Conservation (phyloP, 352 stramenopile genomes). For the Pythium phragmiticola region DNA sequence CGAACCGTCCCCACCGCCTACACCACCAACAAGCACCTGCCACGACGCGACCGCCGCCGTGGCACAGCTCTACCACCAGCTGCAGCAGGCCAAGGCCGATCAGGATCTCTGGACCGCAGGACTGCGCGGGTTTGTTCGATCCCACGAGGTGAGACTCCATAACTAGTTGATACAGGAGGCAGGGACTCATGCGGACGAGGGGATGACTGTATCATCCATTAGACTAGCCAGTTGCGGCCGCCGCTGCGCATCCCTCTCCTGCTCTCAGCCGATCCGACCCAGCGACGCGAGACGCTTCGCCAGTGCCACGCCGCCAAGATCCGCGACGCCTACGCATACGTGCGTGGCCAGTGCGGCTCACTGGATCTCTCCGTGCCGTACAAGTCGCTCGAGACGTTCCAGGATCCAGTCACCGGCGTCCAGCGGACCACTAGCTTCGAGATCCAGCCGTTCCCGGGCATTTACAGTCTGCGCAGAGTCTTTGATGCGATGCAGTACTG, state of each 20-base stretch:
- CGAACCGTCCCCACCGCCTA: background rate
- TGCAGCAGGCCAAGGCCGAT: background rate
- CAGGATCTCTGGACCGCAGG: background rate
- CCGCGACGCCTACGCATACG: background rate
- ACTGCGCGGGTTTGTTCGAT: background rate
- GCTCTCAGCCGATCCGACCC: background rate
- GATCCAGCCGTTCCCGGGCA: conserved; percentile 4
- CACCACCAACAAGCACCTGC: background rate
- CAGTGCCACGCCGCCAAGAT: background rate
- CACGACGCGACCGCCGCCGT: background rate
- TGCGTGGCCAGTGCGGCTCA: background rate
- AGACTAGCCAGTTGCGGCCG: background rate
- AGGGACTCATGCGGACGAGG: too few species aligned
- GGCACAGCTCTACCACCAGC: background rate
- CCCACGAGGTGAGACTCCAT: too few species aligned
- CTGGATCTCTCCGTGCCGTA: conserved; percentile 5
- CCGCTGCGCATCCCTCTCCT: background rate
- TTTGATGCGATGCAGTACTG: conserved; percentile 2
- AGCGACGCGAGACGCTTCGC: conserved; percentile 2
- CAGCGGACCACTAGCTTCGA: background rate
- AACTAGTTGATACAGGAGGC: too few species aligned
- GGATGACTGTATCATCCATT: too few species aligned
- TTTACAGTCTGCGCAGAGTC: background rate
- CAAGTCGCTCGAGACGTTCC: conserved; percentile 1
- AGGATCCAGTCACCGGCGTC: background rate